Evolutionary conservation across 768 basidiomycete genomes (phyloP), one percentile per base, ranked within the genome.

Genomic region (Psilocybe sp.): DNA sequence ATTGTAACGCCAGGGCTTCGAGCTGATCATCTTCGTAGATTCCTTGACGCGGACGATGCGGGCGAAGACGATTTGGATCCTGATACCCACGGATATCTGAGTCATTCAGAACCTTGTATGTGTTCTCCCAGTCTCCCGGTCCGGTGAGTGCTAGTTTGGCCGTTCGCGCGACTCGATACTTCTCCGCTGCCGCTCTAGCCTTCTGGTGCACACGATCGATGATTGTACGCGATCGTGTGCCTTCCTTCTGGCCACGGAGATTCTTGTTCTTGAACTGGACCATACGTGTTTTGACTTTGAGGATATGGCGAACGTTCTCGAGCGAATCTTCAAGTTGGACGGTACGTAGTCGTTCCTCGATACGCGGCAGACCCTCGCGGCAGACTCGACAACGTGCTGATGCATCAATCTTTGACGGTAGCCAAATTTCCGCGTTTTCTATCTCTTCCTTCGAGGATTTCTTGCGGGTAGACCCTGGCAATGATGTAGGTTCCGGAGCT

Each of bases 311-410:
- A 20, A 68, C 31, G 6, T 43, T 33, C 4, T 43, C 47, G 1
- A 68, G 59, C 4, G 58, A 32, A 23, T 60, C 55, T 13, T 23
- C 7, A 47, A 61, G 62, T 34, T 65, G 64, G 2, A 60, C 59
- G 5, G 45, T 44, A 0, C 59, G 57, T 13, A 64, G 47, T n/a
- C 44, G 13, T 1, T 51, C 51, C 47, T 68, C 66, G n/a, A 61
- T 55, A 1, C 42, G 37, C 0, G 53, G 20, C 2, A 68, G 43
- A 2, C 46, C 50, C 0, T 15, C 5, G 1, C 47, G 2, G 12
- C 51, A 54, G 2, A 53, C 52, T n/a, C 23, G 32, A 7, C 32
- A 28, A 1, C 58, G 47, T 12, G 31, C 35, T 7, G 37, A 5
- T 2, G 14, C 5, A 5, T 40, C 46, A 13, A 53, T 15, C n/a